Evolutionary conservation across 2,329 filamentous ascomycete genomes (phyloP), one percentile per base, ranked within the genome.

Genomic region (Incumbomyces lentus): DNA sequence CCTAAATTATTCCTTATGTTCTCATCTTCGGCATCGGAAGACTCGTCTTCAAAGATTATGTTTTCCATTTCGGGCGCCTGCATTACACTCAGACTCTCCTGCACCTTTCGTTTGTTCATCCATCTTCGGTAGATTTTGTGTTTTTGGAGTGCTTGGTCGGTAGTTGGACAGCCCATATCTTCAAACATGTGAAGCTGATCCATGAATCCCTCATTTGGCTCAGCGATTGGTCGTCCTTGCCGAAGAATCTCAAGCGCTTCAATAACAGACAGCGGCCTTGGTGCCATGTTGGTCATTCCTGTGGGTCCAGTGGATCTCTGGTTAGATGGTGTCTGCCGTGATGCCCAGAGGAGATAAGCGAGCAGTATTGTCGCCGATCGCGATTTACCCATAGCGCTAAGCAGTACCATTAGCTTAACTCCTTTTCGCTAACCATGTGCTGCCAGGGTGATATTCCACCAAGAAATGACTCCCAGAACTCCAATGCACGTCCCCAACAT

Each of bases 371-470:
- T 82, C 55, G 90, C 85, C 40, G 90, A 96, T 49, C 92, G 85
- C 30, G 89, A 95, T 68, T 93, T 94, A 44, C 92, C 92, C 81
- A 95, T 95, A 17, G 88, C 90, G 73, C 92, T 95, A 67, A 8
- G 49, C 49, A 52, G 51, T 8, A 31, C 19, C 50, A 48, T 53
- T 35, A 49, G 49, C 44, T 29, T 35, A 44, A 16, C 34, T 45
- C 6, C 22, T 13, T 30, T 38, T 33, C 8, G 19, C 16, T n/a
- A 6, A 32, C 8, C 8, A 32, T 16, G n/a, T 19, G 26, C 17
- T 13, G 6, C 16, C 10, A 14, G 6, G 19, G 8, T 11, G 17
- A 16, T 12, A 35, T 18, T 22, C 40, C 8, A 26, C 22, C 22
- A 8, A 26, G 8, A 5, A 5, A 26, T 26, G 22, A 26, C 22